Evolutionary conservation across 2,329 filamentous ascomycete genomes (phyloP).

Genomic region (Laburnicola sp.): DNA sequence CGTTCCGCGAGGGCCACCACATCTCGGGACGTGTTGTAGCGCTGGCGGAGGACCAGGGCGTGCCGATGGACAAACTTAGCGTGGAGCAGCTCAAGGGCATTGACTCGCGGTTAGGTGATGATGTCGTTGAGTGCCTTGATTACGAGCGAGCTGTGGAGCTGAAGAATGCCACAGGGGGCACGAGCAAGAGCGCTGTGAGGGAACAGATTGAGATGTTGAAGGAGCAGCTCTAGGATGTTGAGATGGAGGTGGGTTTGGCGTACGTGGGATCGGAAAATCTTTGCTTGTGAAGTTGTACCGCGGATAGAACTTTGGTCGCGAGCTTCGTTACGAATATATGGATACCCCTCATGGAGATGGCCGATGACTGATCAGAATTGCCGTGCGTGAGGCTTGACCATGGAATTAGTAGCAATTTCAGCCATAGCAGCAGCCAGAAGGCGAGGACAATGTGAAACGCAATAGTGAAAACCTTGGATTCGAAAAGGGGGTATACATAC

Average conservation of each 20-base stretch:
- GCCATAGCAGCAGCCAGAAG: not conserved
- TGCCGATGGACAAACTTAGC: slow-evolving; percentile 70
- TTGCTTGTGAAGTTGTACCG: no score
- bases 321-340: not conserved
- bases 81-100: slow-evolving; percentile 69
- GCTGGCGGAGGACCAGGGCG: slow-evolving; percentile 66
- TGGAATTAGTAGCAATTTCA: no score
- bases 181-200: slow-evolving; percentile 68
- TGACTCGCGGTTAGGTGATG: slow-evolving; percentile 69
- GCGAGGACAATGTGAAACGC: not conserved
- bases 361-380: not conserved
- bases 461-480: not conserved
- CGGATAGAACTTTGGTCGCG: not conserved
- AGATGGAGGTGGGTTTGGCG: not conserved
- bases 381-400: not conserved
- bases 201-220: slow-evolving; percentile 64
- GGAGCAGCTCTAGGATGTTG: slow-evolving; percentile 41
- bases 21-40: slow-evolving; percentile 74
- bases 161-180: slow-evolving; percentile 75
- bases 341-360: not conserved
- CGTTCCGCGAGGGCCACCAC: slow-evolving; percentile 80
- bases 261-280: not conserved
- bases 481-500: slow-evolving; percentile 12
- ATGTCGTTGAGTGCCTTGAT: slow-evolving; percentile 72
- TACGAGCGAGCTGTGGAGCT: slow-evolving; percentile 84